A percentile compares a stretch with the other conserved stretches of the same genome.
Evolutionary conservation across 2,329 filamentous ascomycete species (phyloP).

Genomic region (Penicillium concentricum): DNA sequence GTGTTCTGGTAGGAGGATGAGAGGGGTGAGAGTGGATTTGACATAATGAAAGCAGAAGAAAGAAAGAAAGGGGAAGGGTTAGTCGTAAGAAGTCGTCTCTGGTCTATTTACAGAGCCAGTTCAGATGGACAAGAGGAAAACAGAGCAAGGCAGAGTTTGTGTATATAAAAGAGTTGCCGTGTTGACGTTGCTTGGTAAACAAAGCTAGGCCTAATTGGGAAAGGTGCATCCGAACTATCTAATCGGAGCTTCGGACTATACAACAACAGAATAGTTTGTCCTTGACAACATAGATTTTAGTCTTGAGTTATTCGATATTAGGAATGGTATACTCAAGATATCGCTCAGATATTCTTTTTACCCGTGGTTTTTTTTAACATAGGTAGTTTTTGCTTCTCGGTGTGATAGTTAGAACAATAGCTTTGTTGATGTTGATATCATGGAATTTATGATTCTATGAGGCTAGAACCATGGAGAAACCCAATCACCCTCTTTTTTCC

Average conservation of each 20-base stretch:
- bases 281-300: neutral
- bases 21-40: slow-evolving; percentile 42
- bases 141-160: slow-evolving; percentile 5
- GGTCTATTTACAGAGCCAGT: slow-evolving; percentile 1
- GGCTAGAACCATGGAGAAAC: neutral
- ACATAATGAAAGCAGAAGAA: slow-evolving; percentile 29
- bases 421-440: neutral
- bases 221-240: slow-evolving; percentile 2
- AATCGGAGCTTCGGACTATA: neutral
- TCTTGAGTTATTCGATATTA: neutral
- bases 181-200: slow-evolving; percentile 22
- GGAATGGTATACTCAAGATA: neutral
- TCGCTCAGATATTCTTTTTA: neutral
- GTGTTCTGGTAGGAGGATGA: slow-evolving; percentile 44
- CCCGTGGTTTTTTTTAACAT: too few species aligned
- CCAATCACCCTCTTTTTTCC: neutral
- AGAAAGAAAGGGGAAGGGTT: neutral
- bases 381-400: neutral
- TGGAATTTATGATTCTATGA: neutral
- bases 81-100: neutral
- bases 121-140: neutral
- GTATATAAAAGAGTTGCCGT: slow-evolving; percentile 9
- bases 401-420: too few species aligned
- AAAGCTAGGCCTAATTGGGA: slow-evolving; percentile 17
- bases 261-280: neutral